phyloP scores from a whole-genome alignment of 1,284 basidiomycete species.

The Peniophora sp. region DNA sequence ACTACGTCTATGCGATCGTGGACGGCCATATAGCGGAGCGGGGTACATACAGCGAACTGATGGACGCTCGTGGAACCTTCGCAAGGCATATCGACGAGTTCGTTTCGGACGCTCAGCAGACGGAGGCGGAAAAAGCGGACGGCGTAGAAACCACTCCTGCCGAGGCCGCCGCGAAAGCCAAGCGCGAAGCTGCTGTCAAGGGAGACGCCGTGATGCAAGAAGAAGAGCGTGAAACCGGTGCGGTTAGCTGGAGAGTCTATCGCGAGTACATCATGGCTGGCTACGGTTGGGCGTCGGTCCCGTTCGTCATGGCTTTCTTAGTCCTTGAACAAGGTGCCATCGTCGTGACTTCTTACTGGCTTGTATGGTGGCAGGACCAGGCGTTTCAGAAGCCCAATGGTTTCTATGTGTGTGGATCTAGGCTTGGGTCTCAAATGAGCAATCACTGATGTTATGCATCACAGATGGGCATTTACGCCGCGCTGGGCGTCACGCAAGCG shows the following conservation, averaged over 20 bases:
- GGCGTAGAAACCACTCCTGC: conserved; percentile 26
- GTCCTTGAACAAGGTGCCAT: conserved; percentile 50
- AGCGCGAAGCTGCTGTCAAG: conserved; percentile 28
- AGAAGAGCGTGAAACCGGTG: conserved; percentile 56
- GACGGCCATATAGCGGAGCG: conserved; percentile 72
- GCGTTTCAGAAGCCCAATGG: conserved; percentile 45
- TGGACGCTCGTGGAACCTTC: conserved; percentile 61
- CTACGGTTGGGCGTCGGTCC: conserved; percentile 44
- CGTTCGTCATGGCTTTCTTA: conserved; percentile 43
- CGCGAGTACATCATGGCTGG: conserved; percentile 47
- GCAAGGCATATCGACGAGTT: conserved; percentile 63
- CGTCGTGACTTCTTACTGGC: conserved; percentile 64
- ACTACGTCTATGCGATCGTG: conserved; percentile 64
- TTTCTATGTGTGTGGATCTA: conserved; percentile 45
- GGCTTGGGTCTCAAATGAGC: not conserved
- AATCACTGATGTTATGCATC: conserved; percentile 4
- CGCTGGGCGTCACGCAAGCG: conserved; percentile 42
- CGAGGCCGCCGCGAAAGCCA: conserved; percentile 25
- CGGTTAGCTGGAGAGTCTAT: conserved; percentile 44
- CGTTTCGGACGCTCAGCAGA: conserved; percentile 34
- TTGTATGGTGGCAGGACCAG: conserved; percentile 66
- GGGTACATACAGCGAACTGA: conserved; percentile 68
- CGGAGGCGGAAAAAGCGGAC: conserved; percentile 23
- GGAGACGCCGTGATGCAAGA: conserved; percentile 55
- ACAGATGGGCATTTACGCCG: conserved; percentile 67